Conservation (phyloP, 192 early-diverging fungal species). For the Gonapodya prolifera region DNA sequence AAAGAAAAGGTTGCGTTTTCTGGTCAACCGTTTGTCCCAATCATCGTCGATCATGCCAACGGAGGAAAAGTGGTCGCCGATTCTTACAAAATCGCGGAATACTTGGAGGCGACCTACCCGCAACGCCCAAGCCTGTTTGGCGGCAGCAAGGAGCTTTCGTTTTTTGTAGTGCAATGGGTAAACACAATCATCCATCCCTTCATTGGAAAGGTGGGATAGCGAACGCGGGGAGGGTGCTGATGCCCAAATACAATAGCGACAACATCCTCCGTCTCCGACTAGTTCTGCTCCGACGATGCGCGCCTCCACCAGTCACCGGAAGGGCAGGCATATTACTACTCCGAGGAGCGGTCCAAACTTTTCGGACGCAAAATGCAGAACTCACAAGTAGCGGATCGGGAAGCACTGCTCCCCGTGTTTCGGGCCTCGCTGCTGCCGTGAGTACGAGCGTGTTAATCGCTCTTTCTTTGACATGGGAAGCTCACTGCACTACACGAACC, state of each 20-base stretch:
- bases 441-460: too few species aligned
- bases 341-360: background rate
- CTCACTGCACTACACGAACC: too few species aligned
- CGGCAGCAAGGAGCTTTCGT: conserved; percentile 16
- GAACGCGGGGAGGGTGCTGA: too few species aligned
- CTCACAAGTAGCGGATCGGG: background rate
- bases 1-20: conserved; percentile 1
- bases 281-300: conserved; percentile 3
- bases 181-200: conserved; percentile 13
- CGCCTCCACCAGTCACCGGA: background rate
- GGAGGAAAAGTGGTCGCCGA: conserved; percentile 18
- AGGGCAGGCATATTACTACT: background rate
- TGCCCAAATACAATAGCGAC: too few species aligned
- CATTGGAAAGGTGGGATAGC: conserved; percentile 11
- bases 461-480: too few species aligned
- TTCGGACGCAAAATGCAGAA: conserved; percentile 1
- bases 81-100: conserved; percentile 38
- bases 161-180: conserved; percentile 26
- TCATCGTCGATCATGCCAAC: background rate
- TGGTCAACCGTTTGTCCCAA: background rate
- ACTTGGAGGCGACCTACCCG: conserved; percentile 42
- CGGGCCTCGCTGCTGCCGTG: background rate
- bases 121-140: conserved; percentile 27
- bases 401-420: background rate
- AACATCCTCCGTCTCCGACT: too few species aligned